These are phyloP conservation scores for Wickerhamiella kazuoi DNA, from an alignment of 805 yeast genomes.

Conservation along the genomic window DNA sequence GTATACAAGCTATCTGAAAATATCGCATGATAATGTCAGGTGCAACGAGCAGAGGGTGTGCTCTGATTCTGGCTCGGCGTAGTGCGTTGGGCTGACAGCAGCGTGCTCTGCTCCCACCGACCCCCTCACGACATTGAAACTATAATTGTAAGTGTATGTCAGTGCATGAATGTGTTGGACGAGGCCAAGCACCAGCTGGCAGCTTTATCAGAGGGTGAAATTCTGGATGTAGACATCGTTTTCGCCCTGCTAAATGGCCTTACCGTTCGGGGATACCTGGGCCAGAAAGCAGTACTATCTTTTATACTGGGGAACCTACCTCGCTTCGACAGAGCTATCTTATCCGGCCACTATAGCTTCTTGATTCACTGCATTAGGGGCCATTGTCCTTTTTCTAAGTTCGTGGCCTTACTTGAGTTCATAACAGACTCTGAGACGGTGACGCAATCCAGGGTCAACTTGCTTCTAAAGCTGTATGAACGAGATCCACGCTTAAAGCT, in stretches of 20 bases:
- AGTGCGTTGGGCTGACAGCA: no score
- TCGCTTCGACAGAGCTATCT: neutral
- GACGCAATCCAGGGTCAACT: neutral
- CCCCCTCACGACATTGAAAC: no score
- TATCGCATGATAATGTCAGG: no score
- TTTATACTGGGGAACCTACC: neutral
- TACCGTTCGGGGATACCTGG: neutral
- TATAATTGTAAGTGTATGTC: no score
- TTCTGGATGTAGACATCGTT: no score
- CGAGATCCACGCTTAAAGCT: neutral
- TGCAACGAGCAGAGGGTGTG: no score
- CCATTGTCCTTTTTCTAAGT: neutral
- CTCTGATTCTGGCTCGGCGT: no score
- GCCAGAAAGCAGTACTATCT: neutral
- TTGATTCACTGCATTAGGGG: neutral
- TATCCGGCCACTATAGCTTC: neutral
- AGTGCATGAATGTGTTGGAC: no score
- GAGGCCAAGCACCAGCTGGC: no score
- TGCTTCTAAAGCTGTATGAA: neutral
- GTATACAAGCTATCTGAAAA: neutral
- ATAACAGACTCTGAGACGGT: slow-evolving; percentile 2
- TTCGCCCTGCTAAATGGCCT: neutral
- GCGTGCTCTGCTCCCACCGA: no score
- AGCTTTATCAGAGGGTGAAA: no score
- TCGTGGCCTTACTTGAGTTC: neutral